Percentiles rank a stretch among this genome's conserved stretches.
phyloP scores from a whole-genome alignment of 441 rosid species.

The Viola pubescens region DNA sequence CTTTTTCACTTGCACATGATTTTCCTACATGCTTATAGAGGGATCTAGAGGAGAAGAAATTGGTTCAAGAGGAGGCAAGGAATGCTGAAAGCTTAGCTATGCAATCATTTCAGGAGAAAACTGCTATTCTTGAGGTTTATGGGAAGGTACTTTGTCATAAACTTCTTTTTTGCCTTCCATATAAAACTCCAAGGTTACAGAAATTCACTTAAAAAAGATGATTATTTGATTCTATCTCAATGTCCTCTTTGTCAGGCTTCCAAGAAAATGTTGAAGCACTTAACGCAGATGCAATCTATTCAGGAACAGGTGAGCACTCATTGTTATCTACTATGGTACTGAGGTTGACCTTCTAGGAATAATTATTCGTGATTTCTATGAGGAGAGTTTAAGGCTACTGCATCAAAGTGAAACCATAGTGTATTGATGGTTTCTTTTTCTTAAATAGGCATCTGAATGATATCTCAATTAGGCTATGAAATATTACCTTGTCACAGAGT shows the following conservation, averaged over 20 bases:
- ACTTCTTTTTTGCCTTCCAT: neutral
- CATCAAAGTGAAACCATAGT: too few relatives aligned
- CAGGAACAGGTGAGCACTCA: constrained; percentile 53
- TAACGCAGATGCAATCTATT: constrained; percentile 58
- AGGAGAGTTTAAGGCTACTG: neutral
- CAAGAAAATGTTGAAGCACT: constrained; percentile 67
- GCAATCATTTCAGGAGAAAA: constrained; percentile 63
- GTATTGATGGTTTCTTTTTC: neutral
- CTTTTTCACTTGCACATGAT: constrained; percentile 5
- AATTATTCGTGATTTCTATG: neutral
- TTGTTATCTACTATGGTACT: neutral
- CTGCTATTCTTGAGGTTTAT: constrained; percentile 53
- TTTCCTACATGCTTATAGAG: constrained; percentile 31
- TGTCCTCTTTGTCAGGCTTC: constrained; percentile 40
- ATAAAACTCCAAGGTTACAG: neutral
- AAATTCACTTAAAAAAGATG: neutral
- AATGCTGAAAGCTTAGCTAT: constrained; percentile 60
- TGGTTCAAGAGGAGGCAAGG: constrained; percentile 52
- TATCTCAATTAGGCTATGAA: neutral
- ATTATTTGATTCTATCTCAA: constrained; percentile 13
- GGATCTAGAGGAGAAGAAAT: constrained; percentile 76
- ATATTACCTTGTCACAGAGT: neutral
- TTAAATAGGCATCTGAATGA: neutral
- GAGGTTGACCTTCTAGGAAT: neutral
- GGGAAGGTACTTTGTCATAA: constrained; percentile 42